A percentile compares a stretch with the other conserved stretches of the same genome.
Conservation (phyloP, 2,329 filamentous ascomycete genomes). For the Metarhizium guizhouense region DNA sequence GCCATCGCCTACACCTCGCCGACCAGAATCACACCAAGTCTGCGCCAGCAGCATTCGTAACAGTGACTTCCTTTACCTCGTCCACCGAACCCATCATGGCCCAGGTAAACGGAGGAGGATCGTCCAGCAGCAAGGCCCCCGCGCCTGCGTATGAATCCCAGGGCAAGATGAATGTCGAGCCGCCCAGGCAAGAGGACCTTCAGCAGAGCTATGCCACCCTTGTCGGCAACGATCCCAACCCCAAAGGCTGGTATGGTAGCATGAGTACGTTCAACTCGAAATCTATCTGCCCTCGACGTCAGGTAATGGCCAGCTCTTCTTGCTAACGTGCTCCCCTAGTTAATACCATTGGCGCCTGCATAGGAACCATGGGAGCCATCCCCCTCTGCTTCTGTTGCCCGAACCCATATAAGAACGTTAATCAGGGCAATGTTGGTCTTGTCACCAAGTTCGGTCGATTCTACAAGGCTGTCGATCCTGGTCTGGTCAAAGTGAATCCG, state of each 20-base stretch:
- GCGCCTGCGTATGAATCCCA: slow-evolving; percentile 18
- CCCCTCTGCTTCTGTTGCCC: slow-evolving; percentile 89
- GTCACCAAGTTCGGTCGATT: slow-evolving; percentile 95
- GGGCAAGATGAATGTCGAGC: slow-evolving; percentile 62
- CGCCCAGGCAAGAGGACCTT: slow-evolving; percentile 72
- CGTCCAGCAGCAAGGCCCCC: slow-evolving; percentile 20
- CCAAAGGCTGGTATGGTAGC: slow-evolving; percentile 79
- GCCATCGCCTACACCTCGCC: background rate
- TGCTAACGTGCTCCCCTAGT: slow-evolving; percentile 33
- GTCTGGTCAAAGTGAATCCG: slow-evolving; percentile 95
- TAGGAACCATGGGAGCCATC: slow-evolving; percentile 76
- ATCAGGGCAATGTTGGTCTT: slow-evolving; percentile 88
- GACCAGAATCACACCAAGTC: background rate
- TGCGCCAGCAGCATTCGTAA: background rate
- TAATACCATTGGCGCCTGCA: slow-evolving; percentile 60
- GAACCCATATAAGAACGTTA: slow-evolving; percentile 89
- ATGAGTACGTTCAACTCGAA: slow-evolving; percentile 57
- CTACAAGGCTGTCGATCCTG: slow-evolving; percentile 91
- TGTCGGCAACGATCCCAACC: slow-evolving; percentile 55
- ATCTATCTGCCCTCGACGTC: background rate
- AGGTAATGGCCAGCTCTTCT: background rate
- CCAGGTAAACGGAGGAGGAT: slow-evolving; percentile 16
- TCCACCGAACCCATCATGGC: slow-evolving; percentile 12
- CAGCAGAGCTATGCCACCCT: slow-evolving; percentile 69
- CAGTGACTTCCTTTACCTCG: slow-evolving; percentile 10